A percentile compares a stretch with the other conserved stretches of the same genome.
Evolutionary conservation across 2,329 filamentous ascomycete genomes (phyloP).

Genomic region (Colletotrichum sp.): DNA sequence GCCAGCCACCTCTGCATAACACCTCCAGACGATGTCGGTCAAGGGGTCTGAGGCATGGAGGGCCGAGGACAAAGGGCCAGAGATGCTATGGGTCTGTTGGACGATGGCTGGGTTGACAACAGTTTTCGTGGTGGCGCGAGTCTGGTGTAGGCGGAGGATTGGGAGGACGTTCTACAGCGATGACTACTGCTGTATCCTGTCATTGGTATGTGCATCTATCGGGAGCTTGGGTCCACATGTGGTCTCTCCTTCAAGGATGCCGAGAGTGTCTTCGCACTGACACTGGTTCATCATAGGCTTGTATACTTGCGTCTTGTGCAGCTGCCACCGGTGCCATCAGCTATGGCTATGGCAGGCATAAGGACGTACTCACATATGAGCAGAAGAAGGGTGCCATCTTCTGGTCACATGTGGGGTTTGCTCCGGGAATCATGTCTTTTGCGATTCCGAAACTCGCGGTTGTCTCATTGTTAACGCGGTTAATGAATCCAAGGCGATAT

Average conservation of each 20-base stretch:
- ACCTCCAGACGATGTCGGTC: neutral
- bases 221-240: neutral
- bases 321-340: conserved; percentile 37
- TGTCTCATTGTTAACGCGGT: conserved; percentile 38
- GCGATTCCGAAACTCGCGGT: conserved; percentile 46
- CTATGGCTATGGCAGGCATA: conserved; percentile 44
- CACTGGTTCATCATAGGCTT: neutral
- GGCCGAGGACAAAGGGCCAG: neutral
- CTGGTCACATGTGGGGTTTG: conserved; percentile 41
- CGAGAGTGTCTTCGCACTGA: neutral
- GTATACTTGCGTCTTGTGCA: conserved; percentile 29
- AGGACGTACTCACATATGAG: conserved; percentile 29
- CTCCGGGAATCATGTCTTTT: conserved; percentile 42
- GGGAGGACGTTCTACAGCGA: neutral
- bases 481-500: conserved; percentile 38
- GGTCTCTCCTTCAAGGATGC: neutral
- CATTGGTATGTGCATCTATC: neutral
- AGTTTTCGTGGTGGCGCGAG: neutral
- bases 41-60: neutral
- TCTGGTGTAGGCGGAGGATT: neutral
- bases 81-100: neutral
- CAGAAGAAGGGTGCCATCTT: conserved; percentile 34
- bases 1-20: neutral
- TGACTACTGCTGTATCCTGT: neutral
- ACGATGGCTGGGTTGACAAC: neutral